A percentile compares a stretch with the other conserved stretches of the same genome.
Evolutionary conservation across 352 stramenopile genomes (phyloP).

Genomic region (Peronospora tabacina): DNA sequence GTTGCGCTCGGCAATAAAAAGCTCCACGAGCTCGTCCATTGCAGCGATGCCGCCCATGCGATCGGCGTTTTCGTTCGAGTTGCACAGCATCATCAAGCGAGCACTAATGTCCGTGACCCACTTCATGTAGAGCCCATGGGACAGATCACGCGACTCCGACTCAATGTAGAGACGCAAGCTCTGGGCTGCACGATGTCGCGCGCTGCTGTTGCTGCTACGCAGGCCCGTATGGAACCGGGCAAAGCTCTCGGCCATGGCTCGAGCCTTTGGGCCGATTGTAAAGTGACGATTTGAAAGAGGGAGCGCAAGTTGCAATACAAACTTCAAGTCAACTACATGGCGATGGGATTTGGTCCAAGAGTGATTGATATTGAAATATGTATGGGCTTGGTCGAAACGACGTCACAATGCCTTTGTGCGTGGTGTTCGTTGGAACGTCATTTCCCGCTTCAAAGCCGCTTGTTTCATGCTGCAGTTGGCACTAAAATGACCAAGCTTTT

Average conservation of each 20-base stretch:
- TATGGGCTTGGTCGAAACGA: no score
- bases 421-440: slow-evolving; percentile 42
- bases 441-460: slow-evolving; percentile 37
- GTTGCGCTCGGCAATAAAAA: slow-evolving; percentile 85
- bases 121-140: slow-evolving; percentile 80
- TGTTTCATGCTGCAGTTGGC: slow-evolving; percentile 65
- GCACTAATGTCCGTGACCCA: slow-evolving; percentile 80
- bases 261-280: background rate
- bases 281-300: slow-evolving; percentile 8
- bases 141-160: slow-evolving; percentile 79
- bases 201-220: slow-evolving; percentile 53
- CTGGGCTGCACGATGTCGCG: slow-evolving; percentile 58
- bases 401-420: slow-evolving; percentile 60
- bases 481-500: slow-evolving; percentile 64
- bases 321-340: slow-evolving; percentile 7
- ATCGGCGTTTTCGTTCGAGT: slow-evolving; percentile 65
- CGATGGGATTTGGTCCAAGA: background rate
- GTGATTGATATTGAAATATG: no score
- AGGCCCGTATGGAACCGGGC: slow-evolving; percentile 68
- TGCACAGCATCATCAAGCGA: slow-evolving; percentile 79
- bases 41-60: slow-evolving; percentile 80
- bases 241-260: slow-evolving; percentile 54
- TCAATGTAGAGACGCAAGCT: slow-evolving; percentile 80
- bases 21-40: slow-evolving; percentile 85
- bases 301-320: slow-evolving; percentile 18